Conservation (phyloP, 441 rosid species). For the Aleurites moluccanus region DNA sequence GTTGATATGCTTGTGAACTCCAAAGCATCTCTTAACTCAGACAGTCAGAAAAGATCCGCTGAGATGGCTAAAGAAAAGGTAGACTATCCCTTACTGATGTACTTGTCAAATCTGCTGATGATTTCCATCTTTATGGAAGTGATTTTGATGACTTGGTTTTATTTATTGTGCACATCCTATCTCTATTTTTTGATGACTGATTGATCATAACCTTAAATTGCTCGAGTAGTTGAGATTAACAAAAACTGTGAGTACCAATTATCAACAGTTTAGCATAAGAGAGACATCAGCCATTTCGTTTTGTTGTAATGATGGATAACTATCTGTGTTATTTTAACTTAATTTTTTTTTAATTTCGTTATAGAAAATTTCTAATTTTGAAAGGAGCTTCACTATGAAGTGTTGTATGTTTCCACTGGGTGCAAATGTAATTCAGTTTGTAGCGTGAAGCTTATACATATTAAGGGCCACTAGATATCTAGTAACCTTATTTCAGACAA, state of each 20-base stretch:
- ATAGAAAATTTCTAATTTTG: background rate
- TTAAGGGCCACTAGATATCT: background rate
- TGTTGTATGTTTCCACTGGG: background rate
- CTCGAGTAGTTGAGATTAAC: background rate
- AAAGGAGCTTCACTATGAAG: background rate
- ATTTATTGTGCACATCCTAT: background rate
- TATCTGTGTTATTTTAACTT: background rate
- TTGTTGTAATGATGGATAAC: background rate
- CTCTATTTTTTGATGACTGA: background rate
- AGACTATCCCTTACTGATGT: background rate
- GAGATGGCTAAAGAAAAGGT: conserved; percentile 96
- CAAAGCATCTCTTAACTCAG: conserved; percentile 41
- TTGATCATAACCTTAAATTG: background rate
- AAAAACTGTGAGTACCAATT: background rate
- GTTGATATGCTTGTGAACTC: conserved; percentile 50
- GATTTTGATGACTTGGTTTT: conserved; percentile 4
- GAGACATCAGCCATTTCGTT: conserved; percentile 25
- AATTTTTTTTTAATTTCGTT: background rate
- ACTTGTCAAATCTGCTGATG: background rate
- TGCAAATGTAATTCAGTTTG: background rate
- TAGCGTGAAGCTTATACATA: background rate
- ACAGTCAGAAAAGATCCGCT: conserved; percentile 58
- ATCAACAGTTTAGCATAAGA: background rate
- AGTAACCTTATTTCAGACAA: background rate
- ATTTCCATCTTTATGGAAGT: background rate